phyloP scores from a whole-genome alignment of 2,329 filamentous ascomycete species.

The Colletotrichum cereale region DNA sequence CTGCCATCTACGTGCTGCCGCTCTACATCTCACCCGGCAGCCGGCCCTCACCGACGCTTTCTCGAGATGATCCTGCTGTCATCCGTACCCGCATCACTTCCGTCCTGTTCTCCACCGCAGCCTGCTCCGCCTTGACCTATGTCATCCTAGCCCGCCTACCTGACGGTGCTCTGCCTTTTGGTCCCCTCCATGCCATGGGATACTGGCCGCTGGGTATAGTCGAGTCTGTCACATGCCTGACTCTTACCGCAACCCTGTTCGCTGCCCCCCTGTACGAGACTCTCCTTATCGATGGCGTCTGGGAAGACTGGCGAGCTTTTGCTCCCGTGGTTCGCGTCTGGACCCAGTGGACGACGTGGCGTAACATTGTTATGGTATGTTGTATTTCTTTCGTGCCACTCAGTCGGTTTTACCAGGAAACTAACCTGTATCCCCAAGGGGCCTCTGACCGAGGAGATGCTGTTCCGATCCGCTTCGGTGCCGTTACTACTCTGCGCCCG shows the following conservation, averaged over 20 bases:
- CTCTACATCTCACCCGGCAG: slow-evolving; percentile 88
- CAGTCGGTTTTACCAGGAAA: background rate
- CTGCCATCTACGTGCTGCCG: slow-evolving; percentile 88
- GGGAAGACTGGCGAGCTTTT: slow-evolving; percentile 73
- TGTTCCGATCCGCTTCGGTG: slow-evolving; percentile 90
- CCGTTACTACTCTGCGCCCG: slow-evolving; percentile 83
- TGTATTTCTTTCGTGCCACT: slow-evolving; percentile 11
- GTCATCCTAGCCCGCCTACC: slow-evolving; percentile 64
- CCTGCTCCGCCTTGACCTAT: slow-evolving; percentile 76
- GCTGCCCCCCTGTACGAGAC: slow-evolving; percentile 85
- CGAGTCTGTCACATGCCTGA: slow-evolving; percentile 74
- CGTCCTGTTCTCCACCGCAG: slow-evolving; percentile 80
- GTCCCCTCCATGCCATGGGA: slow-evolving; percentile 78
- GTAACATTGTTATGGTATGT: slow-evolving; percentile 87
- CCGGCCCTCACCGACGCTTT: slow-evolving; percentile 81
- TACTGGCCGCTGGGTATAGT: slow-evolving; percentile 80
- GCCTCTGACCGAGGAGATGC: slow-evolving; percentile 90
- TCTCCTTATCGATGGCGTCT: slow-evolving; percentile 78
- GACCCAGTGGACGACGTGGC: slow-evolving; percentile 83
- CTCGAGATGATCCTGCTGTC: slow-evolving; percentile 88
- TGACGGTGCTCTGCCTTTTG: slow-evolving; percentile 61
- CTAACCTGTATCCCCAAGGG: slow-evolving; percentile 64
- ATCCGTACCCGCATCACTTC: slow-evolving; percentile 88
- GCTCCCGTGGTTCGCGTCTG: slow-evolving; percentile 70
- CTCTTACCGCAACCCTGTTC: slow-evolving; percentile 84